phyloP scores from a whole-genome alignment of 208 protist genomes.

The Naegleria lovaniensis region DNA sequence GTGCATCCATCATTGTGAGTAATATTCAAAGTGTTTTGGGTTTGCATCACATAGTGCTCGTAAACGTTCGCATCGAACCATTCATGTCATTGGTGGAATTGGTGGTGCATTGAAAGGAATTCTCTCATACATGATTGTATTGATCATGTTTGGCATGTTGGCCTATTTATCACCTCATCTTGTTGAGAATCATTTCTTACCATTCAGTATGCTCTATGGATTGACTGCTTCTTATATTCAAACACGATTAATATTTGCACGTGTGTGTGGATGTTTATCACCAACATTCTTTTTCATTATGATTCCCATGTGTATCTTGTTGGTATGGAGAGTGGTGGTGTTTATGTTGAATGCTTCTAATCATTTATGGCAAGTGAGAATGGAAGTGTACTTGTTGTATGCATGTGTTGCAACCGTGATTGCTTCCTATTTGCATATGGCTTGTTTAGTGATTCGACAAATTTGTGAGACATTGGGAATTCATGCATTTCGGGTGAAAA shows the following conservation, averaged over 20 bases:
- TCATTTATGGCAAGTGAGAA: too few species aligned
- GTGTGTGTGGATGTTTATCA: background rate
- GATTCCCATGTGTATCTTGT: background rate
- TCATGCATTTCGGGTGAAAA: background rate
- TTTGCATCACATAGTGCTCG: background rate
- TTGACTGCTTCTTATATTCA: constrained; percentile 3
- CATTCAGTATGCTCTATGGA: background rate
- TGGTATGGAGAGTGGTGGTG: too few species aligned
- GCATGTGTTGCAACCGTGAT: background rate
- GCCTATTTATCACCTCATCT: background rate
- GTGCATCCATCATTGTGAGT: background rate
- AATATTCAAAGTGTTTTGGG: background rate
- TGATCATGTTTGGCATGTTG: background rate
- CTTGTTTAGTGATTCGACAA: background rate
- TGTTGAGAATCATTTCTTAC: background rate
- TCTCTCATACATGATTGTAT: background rate
- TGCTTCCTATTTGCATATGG: background rate
- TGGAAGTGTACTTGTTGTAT: background rate
- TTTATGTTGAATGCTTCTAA: background rate
- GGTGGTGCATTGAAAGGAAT: background rate
- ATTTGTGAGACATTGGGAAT: background rate
- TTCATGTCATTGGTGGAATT: background rate
- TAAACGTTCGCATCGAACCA: background rate
- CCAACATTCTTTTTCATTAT: background rate
- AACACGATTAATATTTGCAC: constrained; percentile 9